Evolutionary conservation across 768 basidiomycete species (phyloP).

Genomic region (Xerocomellus dryophilus): DNA sequence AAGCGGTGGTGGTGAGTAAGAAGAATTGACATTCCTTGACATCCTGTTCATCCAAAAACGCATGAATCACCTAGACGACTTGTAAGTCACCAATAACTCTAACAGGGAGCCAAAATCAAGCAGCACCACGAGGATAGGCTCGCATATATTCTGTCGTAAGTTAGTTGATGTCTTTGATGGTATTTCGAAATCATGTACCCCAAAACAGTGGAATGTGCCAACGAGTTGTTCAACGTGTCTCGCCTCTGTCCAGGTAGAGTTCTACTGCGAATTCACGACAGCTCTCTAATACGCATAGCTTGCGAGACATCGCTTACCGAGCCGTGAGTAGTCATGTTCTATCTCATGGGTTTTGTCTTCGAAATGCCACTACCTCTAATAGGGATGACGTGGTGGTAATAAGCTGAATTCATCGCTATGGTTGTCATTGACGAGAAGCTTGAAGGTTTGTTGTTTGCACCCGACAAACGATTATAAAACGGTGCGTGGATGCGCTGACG

Average conservation of each 20-base stretch:
- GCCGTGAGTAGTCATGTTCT: conserved; percentile 48
- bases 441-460: conserved; percentile 79
- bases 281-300: conserved; percentile 41
- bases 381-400: conserved; percentile 60
- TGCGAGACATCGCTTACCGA: conserved; percentile 79
- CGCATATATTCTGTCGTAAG: conserved; percentile 82
- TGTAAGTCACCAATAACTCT: conserved; percentile 36
- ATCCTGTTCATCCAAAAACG: conserved; percentile 10
- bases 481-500: conserved; percentile 44
- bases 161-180: background rate
- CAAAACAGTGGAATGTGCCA: conserved; percentile 72
- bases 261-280: background rate
- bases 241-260: conserved; percentile 71
- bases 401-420: background rate
- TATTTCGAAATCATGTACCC: background rate
- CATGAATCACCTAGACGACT: conserved; percentile 43
- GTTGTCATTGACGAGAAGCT: conserved; percentile 1
- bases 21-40: background rate
- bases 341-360: background rate
- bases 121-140: conserved; percentile 45
- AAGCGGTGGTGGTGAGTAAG: conserved; percentile 76
- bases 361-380: background rate
- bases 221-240: conserved; percentile 74
- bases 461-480: conserved; percentile 92
- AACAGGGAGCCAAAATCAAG: background rate